phyloP scores from a whole-genome alignment of 2,329 filamentous ascomycete genomes.

The Aspergillus sp. region DNA sequence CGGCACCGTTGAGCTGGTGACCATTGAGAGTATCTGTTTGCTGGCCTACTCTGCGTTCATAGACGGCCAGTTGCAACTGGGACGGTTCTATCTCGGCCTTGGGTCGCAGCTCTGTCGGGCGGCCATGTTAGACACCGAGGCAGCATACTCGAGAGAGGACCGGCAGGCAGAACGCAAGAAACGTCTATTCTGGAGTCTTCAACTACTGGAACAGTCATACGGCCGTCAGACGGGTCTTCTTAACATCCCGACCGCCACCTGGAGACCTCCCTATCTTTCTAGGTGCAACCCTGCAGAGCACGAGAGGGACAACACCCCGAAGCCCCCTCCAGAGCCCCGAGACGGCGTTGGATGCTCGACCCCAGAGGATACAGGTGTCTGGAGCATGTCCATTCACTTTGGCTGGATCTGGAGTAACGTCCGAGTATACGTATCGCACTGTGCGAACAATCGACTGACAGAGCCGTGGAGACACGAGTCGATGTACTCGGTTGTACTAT shows the following conservation, averaged over 20 bases:
- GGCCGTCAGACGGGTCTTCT: constrained; percentile 49
- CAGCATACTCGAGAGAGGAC: constrained; percentile 39
- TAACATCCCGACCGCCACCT: constrained; percentile 43
- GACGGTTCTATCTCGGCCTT: constrained; percentile 53
- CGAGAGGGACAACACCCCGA: constrained; percentile 29
- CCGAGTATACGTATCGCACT: constrained; percentile 49
- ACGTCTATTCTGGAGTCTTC: constrained; percentile 53
- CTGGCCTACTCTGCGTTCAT: constrained; percentile 53
- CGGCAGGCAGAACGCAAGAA: constrained; percentile 47
- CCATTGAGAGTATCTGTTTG: constrained; percentile 53
- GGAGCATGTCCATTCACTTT: constrained; percentile 52
- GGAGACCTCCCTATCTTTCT: constrained; percentile 37
- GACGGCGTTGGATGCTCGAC: constrained; percentile 47
- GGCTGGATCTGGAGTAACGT: constrained; percentile 54
- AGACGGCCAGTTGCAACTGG: constrained; percentile 53
- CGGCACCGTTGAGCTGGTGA: constrained; percentile 50
- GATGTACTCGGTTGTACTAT: constrained; percentile 52
- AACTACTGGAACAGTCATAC: constrained; percentile 52
- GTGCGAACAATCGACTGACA: constrained; percentile 47
- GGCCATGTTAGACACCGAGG: constrained; percentile 49
- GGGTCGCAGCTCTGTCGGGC: constrained; percentile 53
- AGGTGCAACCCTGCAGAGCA: constrained; percentile 3
- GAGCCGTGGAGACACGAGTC: constrained; percentile 56
- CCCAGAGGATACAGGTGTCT: constrained; percentile 48
- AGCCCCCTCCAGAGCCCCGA: constrained; percentile 44